A percentile compares a stretch with the other conserved stretches of the same genome.
These are phyloP conservation scores for Larix kaempferi DNA, from an alignment of 75 land plant genomes.

Conservation along the genomic window DNA sequence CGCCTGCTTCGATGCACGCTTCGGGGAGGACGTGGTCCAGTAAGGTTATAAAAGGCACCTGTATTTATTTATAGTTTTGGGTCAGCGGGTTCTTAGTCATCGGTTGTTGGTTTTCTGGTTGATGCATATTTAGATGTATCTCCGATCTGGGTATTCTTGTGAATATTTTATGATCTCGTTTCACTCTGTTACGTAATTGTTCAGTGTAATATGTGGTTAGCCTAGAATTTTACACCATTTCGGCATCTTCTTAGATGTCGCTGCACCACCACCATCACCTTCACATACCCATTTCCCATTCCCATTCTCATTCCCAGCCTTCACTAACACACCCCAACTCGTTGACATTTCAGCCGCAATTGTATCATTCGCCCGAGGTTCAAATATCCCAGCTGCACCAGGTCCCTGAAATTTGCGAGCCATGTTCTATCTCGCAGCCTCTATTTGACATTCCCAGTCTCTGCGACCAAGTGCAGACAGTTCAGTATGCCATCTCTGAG, in stretches of 20 bases:
- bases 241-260: neutral
- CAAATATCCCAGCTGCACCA: neutral
- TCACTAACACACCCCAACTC: neutral
- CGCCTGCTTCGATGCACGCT: too few relatives aligned
- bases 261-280: neutral
- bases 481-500: neutral
- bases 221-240: neutral
- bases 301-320: neutral
- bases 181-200: too few relatives aligned
- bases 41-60: too few relatives aligned
- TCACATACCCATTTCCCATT: too few relatives aligned
- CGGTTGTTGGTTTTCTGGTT: too few relatives aligned
- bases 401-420: neutral
- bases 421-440: slow-evolving; percentile 1
- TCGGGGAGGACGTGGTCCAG: too few relatives aligned
- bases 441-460: neutral
- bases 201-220: too few relatives aligned
- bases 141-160: too few relatives aligned
- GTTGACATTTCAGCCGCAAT: neutral
- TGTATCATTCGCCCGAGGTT: neutral
- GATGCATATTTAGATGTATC: too few relatives aligned
- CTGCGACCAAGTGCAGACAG: neutral
- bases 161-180: too few relatives aligned
- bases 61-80: too few relatives aligned
- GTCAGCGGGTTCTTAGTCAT: too few relatives aligned